These are phyloP conservation scores for Xylaria sp. DNA, from an alignment of 2,329 filamentous ascomycete species.

Conservation along the genomic window DNA sequence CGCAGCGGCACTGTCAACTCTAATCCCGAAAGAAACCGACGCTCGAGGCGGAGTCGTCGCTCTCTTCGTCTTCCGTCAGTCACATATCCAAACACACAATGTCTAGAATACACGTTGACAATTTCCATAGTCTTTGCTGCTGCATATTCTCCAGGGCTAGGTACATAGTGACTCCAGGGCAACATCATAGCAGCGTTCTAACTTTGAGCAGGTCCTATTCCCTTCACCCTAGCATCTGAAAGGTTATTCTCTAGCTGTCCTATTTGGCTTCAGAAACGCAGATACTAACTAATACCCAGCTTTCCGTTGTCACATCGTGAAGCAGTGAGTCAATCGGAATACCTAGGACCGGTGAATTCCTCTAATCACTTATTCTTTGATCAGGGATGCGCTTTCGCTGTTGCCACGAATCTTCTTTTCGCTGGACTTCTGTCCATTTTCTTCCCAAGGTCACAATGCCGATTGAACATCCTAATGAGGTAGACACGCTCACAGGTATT, in stretches of 20 bases:
- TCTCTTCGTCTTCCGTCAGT: constrained; percentile 52
- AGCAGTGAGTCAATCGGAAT: constrained; percentile 44
- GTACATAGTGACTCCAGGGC: constrained; percentile 30
- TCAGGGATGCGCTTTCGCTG: constrained; percentile 58
- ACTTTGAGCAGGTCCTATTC: constrained; percentile 55
- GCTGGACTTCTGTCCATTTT: constrained; percentile 58
- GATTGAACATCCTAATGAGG: constrained; percentile 16
- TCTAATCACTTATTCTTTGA: constrained; percentile 22
- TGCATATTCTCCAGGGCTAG: constrained; percentile 54
- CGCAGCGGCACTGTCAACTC: constrained; percentile 51
- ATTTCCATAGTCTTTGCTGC: constrained; percentile 52
- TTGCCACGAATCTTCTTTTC: constrained; percentile 59
- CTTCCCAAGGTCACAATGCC: constrained; percentile 48
- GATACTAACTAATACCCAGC: constrained; percentile 41
- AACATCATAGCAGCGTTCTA: not conserved
- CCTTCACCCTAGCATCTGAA: constrained; percentile 62
- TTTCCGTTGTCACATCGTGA: constrained; percentile 62
- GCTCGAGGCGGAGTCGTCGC: constrained; percentile 49
- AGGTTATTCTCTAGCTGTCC: constrained; percentile 35
- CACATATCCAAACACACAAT: not conserved
- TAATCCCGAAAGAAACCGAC: constrained; percentile 35
- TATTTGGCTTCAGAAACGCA: not conserved
- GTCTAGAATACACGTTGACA: not conserved
- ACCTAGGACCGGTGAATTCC: not conserved
- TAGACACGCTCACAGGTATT: constrained; percentile 26